Evolutionary conservation across 192 early-diverging fungal genomes (phyloP).

Genomic region (Backusella mclennaniae): DNA sequence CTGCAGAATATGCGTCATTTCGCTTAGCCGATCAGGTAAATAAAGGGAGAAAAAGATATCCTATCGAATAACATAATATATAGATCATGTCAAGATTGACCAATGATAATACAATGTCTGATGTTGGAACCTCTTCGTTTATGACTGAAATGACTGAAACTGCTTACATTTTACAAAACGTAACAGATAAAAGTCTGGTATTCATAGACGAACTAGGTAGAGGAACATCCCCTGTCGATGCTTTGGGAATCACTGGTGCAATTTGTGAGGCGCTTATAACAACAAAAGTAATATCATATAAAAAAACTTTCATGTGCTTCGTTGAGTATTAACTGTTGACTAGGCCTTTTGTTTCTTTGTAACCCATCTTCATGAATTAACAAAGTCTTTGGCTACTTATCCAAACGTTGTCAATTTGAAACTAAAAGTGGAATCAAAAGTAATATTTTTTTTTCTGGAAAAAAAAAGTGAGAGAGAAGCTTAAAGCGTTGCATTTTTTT

Average conservation of each 20-base stretch:
- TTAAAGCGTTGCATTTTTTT: neutral
- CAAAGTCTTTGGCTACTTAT: conserved; percentile 37
- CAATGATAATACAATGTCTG: conserved; percentile 57
- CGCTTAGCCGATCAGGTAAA: conserved; percentile 54
- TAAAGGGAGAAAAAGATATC: neutral
- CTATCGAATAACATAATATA: conserved; percentile 12
- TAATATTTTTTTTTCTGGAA: neutral
- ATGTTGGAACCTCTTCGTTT: conserved; percentile 72
- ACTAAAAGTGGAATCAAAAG: conserved; percentile 45
- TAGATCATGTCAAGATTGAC: conserved; percentile 76
- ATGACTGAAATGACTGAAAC: conserved; percentile 88
- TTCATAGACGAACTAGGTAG: conserved; percentile 93
- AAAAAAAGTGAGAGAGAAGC: neutral
- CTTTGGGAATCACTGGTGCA: conserved; percentile 70
- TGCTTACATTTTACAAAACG: conserved; percentile 75
- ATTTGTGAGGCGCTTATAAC: conserved; percentile 60
- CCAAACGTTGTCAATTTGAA: conserved; percentile 61
- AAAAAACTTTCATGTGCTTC: too few relatives aligned
- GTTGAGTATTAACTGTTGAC: neutral
- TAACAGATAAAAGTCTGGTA: conserved; percentile 66
- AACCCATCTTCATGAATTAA: conserved; percentile 77
- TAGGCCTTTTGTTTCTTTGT: conserved; percentile 53
- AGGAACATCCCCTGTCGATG: conserved; percentile 64
- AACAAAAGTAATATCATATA: conserved; percentile 41
- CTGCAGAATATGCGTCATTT: conserved; percentile 76